Conservation (phyloP, 495 filamentous ascomycete genomes). For the Neurospora sp. region DNA sequence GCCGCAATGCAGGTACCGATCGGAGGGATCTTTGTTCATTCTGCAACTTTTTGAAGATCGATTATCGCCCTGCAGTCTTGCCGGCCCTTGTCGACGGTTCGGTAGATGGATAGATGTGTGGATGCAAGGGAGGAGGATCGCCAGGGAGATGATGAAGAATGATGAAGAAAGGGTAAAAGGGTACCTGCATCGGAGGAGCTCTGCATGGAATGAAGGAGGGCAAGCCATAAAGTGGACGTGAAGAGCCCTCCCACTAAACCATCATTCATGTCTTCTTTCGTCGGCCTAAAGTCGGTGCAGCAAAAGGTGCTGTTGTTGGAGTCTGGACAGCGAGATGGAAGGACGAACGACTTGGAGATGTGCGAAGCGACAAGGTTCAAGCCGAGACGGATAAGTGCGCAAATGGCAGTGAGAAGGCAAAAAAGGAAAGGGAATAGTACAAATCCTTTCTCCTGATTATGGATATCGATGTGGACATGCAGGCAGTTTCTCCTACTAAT, state of each 20-base stretch:
- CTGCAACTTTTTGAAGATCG: background rate
- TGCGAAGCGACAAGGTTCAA: no score
- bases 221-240: background rate
- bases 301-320: background rate
- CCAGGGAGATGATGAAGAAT: background rate
- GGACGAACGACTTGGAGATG: no score
- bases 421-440: background rate
- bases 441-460: background rate
- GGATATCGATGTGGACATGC: no score
- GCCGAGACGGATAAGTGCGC: no score
- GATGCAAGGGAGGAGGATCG: background rate
- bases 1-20: background rate
- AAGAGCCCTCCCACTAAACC: background rate
- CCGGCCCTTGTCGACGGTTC: background rate
- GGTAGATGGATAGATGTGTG: background rate
- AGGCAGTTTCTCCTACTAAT: no score
- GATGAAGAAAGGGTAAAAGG: background rate
- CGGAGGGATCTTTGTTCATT: background rate
- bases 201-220: background rate
- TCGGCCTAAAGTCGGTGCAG: background rate
- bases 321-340: no score
- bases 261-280: background rate
- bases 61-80: background rate
- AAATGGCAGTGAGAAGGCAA: no score
- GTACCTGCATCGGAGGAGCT: background rate